Base-by-base conservation (phyloP, 2,329 filamentous ascomycete species). In the Exophiala sp. region DNA sequence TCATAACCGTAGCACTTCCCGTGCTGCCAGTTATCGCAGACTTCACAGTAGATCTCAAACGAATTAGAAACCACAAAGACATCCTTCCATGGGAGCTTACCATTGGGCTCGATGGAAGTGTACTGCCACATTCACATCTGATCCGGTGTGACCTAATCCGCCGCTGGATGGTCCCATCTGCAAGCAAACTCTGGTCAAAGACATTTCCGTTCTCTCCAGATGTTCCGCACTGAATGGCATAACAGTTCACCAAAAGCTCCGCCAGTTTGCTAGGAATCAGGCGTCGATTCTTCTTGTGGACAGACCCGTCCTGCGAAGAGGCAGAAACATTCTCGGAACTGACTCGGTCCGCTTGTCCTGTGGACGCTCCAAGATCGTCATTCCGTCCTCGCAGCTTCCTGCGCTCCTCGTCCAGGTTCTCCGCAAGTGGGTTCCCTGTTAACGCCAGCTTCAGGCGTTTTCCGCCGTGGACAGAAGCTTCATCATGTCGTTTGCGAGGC, bases 21-120 rank as follows among this genome's bases (percentile, higher is more conserved):
- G 39, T 57, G 54, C 32, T 57, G 54, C 44, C 44, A 52, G n/a
- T 23, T 16, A 37, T 48, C 52, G 21, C 54, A 57, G 27, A 55
- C 35, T 10, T 55, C 46, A 30, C 54, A 57, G 16, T 22, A 53
- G 35, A 48, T 34, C 50, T 52, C 22, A 3, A 13, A 11, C 3
- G 19, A 6, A 37, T 52, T 23, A 48, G 50, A 37, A 18, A 6
- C n/a, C n/a, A 32, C 19, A 29, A 9, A 14, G 10, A 27, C 11
- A 18, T 22, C 14, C 7, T 23, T 11, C 3, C 1, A 14, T 32
- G 27, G 8, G 9, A 27, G 29, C 50, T 29, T 43, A 53, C 50
- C 53, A 56, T 50, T 13, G 7, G n/a, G 21, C 34, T 30, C 4
- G 24, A 37, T n/a, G 13, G n/a, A 3, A 43, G 21, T 19, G 16